Conservation (phyloP, 164 flowering plant species). For the Taxillus chinensis region DNA sequence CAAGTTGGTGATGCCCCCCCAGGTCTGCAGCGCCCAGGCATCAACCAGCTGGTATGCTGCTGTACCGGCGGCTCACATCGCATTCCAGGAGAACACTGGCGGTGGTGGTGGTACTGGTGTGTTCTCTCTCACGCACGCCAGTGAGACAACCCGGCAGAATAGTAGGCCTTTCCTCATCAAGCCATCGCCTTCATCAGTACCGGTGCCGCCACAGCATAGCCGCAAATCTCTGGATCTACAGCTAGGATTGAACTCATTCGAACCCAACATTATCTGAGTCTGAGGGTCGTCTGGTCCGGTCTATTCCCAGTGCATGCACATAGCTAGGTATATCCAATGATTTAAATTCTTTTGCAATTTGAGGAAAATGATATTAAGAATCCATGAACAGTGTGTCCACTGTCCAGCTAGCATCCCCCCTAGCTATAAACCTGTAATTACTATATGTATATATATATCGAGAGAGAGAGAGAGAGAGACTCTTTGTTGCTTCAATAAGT, state of each 20-base stretch:
- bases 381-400: no score
- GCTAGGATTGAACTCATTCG: conserved; percentile 24
- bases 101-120: conserved; percentile 3
- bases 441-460: no score
- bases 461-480: no score
- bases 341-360: no score
- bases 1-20: conserved; percentile 19
- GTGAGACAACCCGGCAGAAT: conserved; percentile 13
- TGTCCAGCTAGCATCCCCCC: no score
- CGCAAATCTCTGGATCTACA: conserved; percentile 42
- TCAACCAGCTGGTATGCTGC: conserved; percentile 17
- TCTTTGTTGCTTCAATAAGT: no score
- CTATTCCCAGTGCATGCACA: no score
- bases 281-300: no score
- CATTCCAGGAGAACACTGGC: conserved; percentile 17
- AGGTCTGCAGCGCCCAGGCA: conserved; percentile 8
- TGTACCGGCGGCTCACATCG: conserved; percentile 10
- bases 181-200: conserved; percentile 16
- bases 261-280: conserved; percentile 5
- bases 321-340: no score
- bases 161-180: conserved; percentile 13
- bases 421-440: no score
- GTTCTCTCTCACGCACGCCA: conserved; percentile 20
- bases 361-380: no score
- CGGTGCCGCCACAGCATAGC: conserved; percentile 20